Conservation (phyloP, 2,329 filamentous ascomycete species). For the Colletotrichum magnum region DNA sequence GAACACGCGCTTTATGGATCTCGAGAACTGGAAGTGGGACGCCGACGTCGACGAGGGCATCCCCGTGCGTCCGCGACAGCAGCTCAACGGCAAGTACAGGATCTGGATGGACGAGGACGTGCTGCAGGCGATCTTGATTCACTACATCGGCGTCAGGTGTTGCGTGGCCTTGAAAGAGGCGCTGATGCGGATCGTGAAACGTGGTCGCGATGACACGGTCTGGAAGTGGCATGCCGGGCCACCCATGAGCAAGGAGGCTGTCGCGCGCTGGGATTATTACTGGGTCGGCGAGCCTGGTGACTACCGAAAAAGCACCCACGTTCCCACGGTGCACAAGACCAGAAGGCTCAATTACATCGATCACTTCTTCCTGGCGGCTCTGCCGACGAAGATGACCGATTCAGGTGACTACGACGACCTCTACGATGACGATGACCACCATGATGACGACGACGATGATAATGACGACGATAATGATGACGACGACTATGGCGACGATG, state of each 20-base stretch:
- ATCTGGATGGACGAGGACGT: conserved; percentile 68
- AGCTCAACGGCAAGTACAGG: conserved; percentile 63
- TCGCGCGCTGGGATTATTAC: conserved; percentile 52
- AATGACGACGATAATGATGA: conserved; percentile 36
- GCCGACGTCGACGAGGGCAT: conserved; percentile 51
- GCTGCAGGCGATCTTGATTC: conserved; percentile 65
- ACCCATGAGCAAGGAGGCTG: conserved; percentile 9
- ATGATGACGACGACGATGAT: conserved; percentile 8
- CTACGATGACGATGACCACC: not conserved
- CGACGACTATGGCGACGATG: conserved; percentile 23
- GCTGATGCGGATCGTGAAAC: conserved; percentile 49
- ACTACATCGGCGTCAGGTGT: conserved; percentile 62
- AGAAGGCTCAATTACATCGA: not conserved
- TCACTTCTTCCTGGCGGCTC: conserved; percentile 1
- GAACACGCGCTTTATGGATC: conserved; percentile 63
- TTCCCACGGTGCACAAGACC: not conserved
- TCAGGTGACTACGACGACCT: not conserved
- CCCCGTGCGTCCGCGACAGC: conserved; percentile 59
- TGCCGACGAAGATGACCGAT: not conserved
- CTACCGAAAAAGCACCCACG: not conserved
- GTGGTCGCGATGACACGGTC: conserved; percentile 48
- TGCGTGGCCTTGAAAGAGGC: conserved; percentile 54
- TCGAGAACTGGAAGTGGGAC: conserved; percentile 63
- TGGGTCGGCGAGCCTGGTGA: conserved; percentile 44
- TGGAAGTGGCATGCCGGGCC: conserved; percentile 23